These are phyloP conservation scores for Royoungia palumana DNA, from an alignment of 768 basidiomycete genomes.

Conservation along the genomic window DNA sequence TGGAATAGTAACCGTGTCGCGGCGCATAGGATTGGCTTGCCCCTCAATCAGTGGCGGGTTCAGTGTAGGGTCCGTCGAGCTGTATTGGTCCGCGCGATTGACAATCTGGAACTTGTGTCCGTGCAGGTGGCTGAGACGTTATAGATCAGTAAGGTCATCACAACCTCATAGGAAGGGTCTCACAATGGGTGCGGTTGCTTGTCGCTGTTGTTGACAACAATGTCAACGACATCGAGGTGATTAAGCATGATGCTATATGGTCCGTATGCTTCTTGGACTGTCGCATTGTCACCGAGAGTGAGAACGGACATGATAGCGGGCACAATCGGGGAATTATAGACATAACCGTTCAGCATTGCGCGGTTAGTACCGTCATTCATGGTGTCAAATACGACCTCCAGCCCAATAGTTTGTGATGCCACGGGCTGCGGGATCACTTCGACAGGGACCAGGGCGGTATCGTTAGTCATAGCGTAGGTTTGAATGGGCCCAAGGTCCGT, in stretches of 20 bases:
- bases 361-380: slow-evolving; percentile 84
- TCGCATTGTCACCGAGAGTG: slow-evolving; percentile 73
- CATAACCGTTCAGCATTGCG: slow-evolving; percentile 70
- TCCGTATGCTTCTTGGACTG: slow-evolving; percentile 70
- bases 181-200: slow-evolving; percentile 83
- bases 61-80: slow-evolving; percentile 65
- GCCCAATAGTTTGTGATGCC: slow-evolving; percentile 56
- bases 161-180: slow-evolving; percentile 22
- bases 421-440: slow-evolving; percentile 45
- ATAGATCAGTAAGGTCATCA: background rate
- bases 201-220: slow-evolving; percentile 72
- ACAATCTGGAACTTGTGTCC: slow-evolving; percentile 87
- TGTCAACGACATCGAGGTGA: slow-evolving; percentile 71
- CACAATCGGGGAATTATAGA: slow-evolving; percentile 65
- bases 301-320: slow-evolving; percentile 76
- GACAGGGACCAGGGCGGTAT: slow-evolving; percentile 67
- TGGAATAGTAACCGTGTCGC: slow-evolving; percentile 84
- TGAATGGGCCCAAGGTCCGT: slow-evolving; percentile 53
- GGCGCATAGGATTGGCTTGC: slow-evolving; percentile 84
- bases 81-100: slow-evolving; percentile 64
- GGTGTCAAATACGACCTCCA: slow-evolving; percentile 79
- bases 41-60: slow-evolving; percentile 81
- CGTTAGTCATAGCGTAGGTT: slow-evolving; percentile 60
- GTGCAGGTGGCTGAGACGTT: slow-evolving; percentile 78
- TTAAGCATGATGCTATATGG: slow-evolving; percentile 72